These are phyloP conservation scores for Phytophthora aleatoria DNA, from an alignment of 352 stramenopile genomes.

Conservation along the genomic window DNA sequence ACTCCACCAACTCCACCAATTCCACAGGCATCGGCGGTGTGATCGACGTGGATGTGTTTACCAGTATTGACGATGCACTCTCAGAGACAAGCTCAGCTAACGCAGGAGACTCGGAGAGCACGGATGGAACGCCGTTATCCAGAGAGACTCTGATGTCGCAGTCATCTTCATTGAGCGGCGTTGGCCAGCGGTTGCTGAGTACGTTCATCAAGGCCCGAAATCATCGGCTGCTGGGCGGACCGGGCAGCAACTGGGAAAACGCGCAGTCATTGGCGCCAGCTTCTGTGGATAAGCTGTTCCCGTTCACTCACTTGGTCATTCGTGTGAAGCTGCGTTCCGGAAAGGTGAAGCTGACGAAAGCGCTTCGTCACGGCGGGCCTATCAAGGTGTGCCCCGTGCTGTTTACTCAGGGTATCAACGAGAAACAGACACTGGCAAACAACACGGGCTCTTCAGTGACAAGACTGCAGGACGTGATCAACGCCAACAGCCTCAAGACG, in stretches of 20 bases:
- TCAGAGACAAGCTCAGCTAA: conserved; percentile 42
- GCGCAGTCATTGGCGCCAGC: conserved; percentile 47
- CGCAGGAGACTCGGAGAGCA: conserved; percentile 23
- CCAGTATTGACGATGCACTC: conserved; percentile 72
- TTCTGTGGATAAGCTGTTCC: conserved; percentile 62
- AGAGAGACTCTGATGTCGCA: conserved; percentile 39
- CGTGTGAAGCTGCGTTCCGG: conserved; percentile 78
- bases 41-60: conserved; percentile 85
- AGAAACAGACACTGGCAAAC: conserved; percentile 93
- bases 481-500: conserved; percentile 71
- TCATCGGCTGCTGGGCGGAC: conserved; percentile 58
- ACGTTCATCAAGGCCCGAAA: conserved; percentile 73
- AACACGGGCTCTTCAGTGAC: conserved; percentile 83
- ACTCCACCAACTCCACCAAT: conserved; percentile 36
- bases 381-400: conserved; percentile 78
- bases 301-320: conserved; percentile 78
- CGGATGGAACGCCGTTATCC: conserved; percentile 18
- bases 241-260: conserved; percentile 27
- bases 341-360: conserved; percentile 71
- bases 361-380: conserved; percentile 56
- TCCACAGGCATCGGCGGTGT: conserved; percentile 66
- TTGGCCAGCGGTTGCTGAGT: conserved; percentile 70
- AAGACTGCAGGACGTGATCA: conserved; percentile 82
- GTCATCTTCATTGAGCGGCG: conserved; percentile 68
- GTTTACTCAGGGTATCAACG: conserved; percentile 93